Conservation (phyloP, 208 protist genomes). For the Trypanosoma mega region DNA sequence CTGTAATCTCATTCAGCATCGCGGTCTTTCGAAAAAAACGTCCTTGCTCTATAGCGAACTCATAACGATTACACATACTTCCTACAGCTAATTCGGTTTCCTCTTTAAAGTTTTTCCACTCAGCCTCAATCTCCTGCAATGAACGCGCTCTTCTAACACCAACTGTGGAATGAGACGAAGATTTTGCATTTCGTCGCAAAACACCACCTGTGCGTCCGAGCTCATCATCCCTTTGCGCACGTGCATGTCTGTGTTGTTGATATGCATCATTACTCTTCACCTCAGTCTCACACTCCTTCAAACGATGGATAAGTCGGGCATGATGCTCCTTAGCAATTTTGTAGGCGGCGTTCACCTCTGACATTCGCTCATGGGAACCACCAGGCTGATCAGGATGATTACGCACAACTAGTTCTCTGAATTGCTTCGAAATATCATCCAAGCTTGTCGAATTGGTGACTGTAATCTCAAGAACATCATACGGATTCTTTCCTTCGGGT, state of each 20-base stretch:
- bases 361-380: conserved; percentile 89
- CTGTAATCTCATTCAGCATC: conserved; percentile 83
- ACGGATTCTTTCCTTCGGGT: conserved; percentile 84
- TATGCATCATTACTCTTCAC: conserved; percentile 56
- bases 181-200: conserved; percentile 53
- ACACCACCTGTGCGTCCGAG: conserved; percentile 77
- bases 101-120: conserved; percentile 65
- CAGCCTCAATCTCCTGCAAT: conserved; percentile 69
- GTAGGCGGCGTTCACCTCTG: conserved; percentile 87
- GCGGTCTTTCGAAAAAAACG: conserved; percentile 85
- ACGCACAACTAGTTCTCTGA: conserved; percentile 78
- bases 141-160: conserved; percentile 38
- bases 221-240: conserved; percentile 65
- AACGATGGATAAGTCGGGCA: conserved; percentile 53
- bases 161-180: conserved; percentile 28
- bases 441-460: conserved; percentile 67
- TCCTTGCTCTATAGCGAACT: conserved; percentile 81
- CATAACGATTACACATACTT: conserved; percentile 89
- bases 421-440: conserved; percentile 87
- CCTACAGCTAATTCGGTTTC: conserved; percentile 70
- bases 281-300: conserved; percentile 60
- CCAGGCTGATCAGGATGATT: conserved; percentile 89
- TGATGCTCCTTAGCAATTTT: conserved; percentile 90
- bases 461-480: conserved; percentile 88
- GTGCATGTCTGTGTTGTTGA: conserved; percentile 65